A percentile compares a stretch with the other conserved stretches of the same genome.
Conservation (phyloP, 306 rosid genomes). For the Chamaecrista fasciculata region DNA sequence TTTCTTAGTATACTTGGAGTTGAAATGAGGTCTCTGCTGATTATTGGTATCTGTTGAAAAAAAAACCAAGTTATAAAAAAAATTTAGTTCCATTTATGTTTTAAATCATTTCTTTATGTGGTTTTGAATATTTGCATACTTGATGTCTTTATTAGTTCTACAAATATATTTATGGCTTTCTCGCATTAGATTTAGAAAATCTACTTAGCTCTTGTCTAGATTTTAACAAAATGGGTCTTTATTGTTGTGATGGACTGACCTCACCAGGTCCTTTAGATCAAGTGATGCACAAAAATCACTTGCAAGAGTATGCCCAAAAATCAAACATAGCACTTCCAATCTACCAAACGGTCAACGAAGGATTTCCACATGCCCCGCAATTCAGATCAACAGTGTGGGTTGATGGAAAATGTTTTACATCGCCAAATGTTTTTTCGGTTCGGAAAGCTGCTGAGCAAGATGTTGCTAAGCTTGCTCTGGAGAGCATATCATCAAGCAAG, state of each 20-base stretch:
- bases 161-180: not conserved
- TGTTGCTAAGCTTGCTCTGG: slow-evolving; percentile 47
- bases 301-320: slow-evolving; percentile 38
- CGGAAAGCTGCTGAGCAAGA: slow-evolving; percentile 56
- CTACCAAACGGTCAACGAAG: slow-evolving; percentile 44
- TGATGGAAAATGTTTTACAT: slow-evolving; percentile 34
- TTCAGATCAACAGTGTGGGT: slow-evolving; percentile 46
- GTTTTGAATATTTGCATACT: not conserved
- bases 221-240: not conserved
- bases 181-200: not conserved
- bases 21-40: not conserved
- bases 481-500: not conserved
- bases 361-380: slow-evolving; percentile 21
- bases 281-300: slow-evolving; percentile 27
- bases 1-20: not conserved
- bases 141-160: not conserved
- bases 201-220: not conserved
- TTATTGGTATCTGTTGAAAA: not conserved
- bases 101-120: not conserved
- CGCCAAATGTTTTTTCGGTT: slow-evolving; percentile 23
- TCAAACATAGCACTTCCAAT: slow-evolving; percentile 28
- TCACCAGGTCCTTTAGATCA: slow-evolving; percentile 18
- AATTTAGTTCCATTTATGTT: not conserved
- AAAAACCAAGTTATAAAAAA: not conserved
- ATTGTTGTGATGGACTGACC: not conserved